Conservation (phyloP, 75 land plant genomes). For the Sequoia sempervirens region DNA sequence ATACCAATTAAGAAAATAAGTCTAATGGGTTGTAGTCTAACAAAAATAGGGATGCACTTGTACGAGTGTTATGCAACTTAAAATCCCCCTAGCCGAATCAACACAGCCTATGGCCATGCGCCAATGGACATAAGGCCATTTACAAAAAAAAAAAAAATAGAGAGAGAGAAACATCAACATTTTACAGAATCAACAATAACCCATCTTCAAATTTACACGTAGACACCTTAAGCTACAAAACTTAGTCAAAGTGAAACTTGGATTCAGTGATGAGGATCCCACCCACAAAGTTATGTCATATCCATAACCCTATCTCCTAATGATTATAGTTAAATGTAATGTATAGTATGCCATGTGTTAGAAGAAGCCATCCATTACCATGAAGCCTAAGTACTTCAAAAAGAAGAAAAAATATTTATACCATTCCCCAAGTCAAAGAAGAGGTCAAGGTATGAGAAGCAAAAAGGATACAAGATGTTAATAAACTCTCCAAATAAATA, state of each 20-base stretch:
- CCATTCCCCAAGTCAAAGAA: too few species aligned
- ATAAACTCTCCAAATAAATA: too few species aligned
- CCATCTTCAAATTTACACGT: background rate
- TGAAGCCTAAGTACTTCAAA: too few species aligned
- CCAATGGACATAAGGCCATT: background rate
- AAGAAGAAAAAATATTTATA: too few species aligned
- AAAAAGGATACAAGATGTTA: too few species aligned
- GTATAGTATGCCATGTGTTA: too few species aligned
- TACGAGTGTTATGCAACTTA: background rate
- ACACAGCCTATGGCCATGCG: background rate
- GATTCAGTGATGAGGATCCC: background rate
- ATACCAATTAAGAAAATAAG: background rate
- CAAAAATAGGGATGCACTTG: background rate
- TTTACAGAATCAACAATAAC: background rate
- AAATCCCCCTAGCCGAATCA: background rate
- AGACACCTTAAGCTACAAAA: background rate
- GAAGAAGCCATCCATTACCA: too few species aligned
- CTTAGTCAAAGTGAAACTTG: background rate
- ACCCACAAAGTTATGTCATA: too few species aligned
- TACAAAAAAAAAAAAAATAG: background rate
- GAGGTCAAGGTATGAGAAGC: too few species aligned
- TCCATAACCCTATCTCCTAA: background rate
- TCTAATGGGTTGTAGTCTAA: background rate
- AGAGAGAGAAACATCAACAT: background rate
- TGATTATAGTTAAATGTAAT: background rate